Conservation (phyloP, 1,284 basidiomycete genomes). For the Ceratobasidium sp. region DNA sequence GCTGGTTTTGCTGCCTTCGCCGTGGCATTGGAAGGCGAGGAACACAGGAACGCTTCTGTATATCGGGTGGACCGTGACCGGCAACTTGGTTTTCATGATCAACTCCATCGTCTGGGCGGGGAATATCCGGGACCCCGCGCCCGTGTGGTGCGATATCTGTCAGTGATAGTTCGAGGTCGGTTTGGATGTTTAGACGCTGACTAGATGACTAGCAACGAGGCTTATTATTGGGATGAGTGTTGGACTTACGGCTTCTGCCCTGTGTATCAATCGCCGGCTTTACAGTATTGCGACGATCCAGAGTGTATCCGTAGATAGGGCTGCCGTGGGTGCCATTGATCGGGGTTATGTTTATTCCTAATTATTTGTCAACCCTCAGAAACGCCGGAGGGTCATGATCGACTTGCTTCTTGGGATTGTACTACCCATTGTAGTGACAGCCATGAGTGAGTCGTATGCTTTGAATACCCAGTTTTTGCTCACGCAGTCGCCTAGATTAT, state of each 20-base stretch:
- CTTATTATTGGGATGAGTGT: constrained; percentile 56
- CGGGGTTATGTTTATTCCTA: background rate
- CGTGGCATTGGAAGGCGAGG: constrained; percentile 70
- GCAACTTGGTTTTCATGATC: constrained; percentile 66
- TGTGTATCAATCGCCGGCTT: constrained; percentile 64
- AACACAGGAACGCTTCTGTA: constrained; percentile 73
- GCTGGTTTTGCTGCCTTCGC: constrained; percentile 63
- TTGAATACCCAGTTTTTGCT: background rate
- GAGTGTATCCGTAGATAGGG: constrained; percentile 50
- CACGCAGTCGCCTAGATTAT: constrained; percentile 12
- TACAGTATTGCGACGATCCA: constrained; percentile 59
- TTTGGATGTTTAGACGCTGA: background rate
- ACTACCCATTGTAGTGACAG: constrained; percentile 61
- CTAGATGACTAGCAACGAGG: constrained; percentile 48
- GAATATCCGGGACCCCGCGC: constrained; percentile 64
- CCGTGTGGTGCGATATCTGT: constrained; percentile 73
- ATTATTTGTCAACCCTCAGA: constrained; percentile 1
- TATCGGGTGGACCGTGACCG: constrained; percentile 70
- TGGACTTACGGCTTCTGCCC: constrained; percentile 59
- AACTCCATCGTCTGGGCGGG: constrained; percentile 75
- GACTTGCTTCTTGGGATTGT: constrained; percentile 62
- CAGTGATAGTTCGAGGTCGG: background rate
- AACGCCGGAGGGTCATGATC: constrained; percentile 50
- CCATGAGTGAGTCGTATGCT: constrained; percentile 60
- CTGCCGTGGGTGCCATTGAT: constrained; percentile 40